These are phyloP conservation scores for Malus hybrid DNA, from an alignment of 331 rosid species.

Conservation along the genomic window DNA sequence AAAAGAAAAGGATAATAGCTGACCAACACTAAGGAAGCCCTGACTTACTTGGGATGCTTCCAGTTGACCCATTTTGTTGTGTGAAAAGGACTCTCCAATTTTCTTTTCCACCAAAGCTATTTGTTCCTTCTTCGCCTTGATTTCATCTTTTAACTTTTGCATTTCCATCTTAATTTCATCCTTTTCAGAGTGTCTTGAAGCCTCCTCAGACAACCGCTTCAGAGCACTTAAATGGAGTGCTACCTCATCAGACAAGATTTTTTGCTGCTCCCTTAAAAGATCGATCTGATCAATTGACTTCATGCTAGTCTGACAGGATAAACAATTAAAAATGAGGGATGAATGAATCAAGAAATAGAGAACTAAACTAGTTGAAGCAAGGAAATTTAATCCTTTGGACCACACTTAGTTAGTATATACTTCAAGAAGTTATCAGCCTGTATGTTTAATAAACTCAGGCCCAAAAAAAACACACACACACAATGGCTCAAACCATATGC, in stretches of 20 bases:
- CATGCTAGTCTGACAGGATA: slow-evolving; percentile 53
- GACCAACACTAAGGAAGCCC: slow-evolving; percentile 6
- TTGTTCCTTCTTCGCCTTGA: slow-evolving; percentile 67
- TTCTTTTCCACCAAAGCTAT: slow-evolving; percentile 74
- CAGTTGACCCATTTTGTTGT: slow-evolving; percentile 40
- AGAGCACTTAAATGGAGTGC: slow-evolving; percentile 86
- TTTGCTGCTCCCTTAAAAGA: slow-evolving; percentile 87
- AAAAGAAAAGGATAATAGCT: neutral
- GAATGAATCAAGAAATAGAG: neutral
- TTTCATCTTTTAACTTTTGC: slow-evolving; percentile 66
- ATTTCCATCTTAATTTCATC: slow-evolving; percentile 71
- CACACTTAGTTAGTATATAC: no score
- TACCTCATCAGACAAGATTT: slow-evolving; percentile 85
- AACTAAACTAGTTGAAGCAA: neutral
- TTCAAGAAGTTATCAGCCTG: neutral
- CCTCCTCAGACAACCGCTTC: slow-evolving; percentile 86
- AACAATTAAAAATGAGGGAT: slow-evolving; percentile 1
- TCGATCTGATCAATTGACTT: slow-evolving; percentile 77
- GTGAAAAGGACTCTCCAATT: slow-evolving; percentile 55
- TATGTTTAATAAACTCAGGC: neutral
- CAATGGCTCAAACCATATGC: neutral
- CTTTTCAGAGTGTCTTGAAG: slow-evolving; percentile 57
- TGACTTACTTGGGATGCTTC: slow-evolving; percentile 61
- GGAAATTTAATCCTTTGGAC: neutral
- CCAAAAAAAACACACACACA: neutral